Evolutionary conservation across 495 filamentous ascomycete genomes (phyloP).

Genomic region (Rostrohypoxylon terebratum): DNA sequence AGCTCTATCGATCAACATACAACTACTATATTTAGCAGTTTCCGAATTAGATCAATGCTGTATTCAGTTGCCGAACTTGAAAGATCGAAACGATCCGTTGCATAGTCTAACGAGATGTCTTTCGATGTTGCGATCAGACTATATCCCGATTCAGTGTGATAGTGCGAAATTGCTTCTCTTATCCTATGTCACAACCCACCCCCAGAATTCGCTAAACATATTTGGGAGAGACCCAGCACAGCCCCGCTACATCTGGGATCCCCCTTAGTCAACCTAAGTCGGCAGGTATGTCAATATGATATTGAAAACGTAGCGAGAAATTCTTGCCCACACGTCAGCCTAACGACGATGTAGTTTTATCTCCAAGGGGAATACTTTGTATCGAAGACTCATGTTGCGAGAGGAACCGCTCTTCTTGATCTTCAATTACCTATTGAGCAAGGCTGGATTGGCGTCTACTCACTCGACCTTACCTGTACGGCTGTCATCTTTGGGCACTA

Average conservation of each 20-base stretch:
- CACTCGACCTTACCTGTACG: background rate
- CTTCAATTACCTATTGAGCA: background rate
- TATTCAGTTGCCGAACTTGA: slow-evolving; percentile 15
- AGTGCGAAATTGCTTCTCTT: slow-evolving; percentile 28
- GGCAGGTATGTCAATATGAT: background rate
- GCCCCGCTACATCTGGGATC: slow-evolving; percentile 1
- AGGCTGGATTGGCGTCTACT: background rate
- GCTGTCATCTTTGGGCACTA: background rate
- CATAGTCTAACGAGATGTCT: slow-evolving; percentile 2
- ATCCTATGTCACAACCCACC: background rate
- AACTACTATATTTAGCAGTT: slow-evolving; percentile 23
- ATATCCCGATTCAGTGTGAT: slow-evolving; percentile 25
- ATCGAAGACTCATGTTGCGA: slow-evolving; percentile 25
- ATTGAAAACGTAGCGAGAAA: background rate
- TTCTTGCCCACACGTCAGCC: slow-evolving; percentile 1
- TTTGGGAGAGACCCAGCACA: slow-evolving; percentile 2
- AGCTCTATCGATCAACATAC: slow-evolving; percentile 5
- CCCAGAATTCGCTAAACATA: background rate
- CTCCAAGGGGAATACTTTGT: background rate
- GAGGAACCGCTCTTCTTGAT: background rate
- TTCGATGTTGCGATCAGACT: background rate
- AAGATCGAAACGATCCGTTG: background rate
- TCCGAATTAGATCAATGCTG: background rate
- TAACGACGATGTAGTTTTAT: background rate
- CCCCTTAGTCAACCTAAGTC: background rate